Evolutionary conservation across 306 rosid species (phyloP), one percentile per base, ranked within the genome.

Genomic region (Cicer pinnatifidum): DNA sequence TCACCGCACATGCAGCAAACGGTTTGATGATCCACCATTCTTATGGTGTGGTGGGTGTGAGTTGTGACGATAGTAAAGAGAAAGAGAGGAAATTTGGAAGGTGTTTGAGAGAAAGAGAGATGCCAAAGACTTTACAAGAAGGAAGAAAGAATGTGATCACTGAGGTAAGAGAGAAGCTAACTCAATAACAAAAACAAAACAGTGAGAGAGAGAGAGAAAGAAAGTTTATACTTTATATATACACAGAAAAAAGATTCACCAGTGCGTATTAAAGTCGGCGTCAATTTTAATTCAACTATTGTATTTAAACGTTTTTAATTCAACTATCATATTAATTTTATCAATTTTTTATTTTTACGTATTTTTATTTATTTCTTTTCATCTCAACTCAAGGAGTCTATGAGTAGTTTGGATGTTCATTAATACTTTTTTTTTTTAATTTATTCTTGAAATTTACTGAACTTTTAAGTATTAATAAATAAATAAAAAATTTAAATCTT

Each of bases 1-100:
- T 93, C 98, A 41, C 98, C 98, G 46, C 98, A 93, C 96, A 93
- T 86, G 98, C 97, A 91, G 75, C 98, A 93, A 23, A 93, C 97
- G 1, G 86, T 89, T 79, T 85, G 89, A 75, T 56, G 88, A 91
- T 93, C 98, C 81, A 87, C 97, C 98, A 93, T 92, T 77, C 16
- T 62, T 75, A 20, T 60, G 15, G 38, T 39, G 48, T 40, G 64
- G 16, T 48, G 20, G 3, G 9, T 48, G 23, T 7, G 47, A 65
- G 33, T 28, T 28, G 4, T 62, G 16, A 12, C 13, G 15, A 58
- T 11, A 9, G 15, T 4, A 13, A 17, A 16, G 46, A 62, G 11
- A 52, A 56, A 72, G 23, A 54, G 45, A 70, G 46, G 35, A 54
- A 67, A 67, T 48, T 73, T 41, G 11, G 17, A 44, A 50, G 45